Base-by-base conservation (phyloP, 208 protist species). In the Trypanosoma vivax region DNA sequence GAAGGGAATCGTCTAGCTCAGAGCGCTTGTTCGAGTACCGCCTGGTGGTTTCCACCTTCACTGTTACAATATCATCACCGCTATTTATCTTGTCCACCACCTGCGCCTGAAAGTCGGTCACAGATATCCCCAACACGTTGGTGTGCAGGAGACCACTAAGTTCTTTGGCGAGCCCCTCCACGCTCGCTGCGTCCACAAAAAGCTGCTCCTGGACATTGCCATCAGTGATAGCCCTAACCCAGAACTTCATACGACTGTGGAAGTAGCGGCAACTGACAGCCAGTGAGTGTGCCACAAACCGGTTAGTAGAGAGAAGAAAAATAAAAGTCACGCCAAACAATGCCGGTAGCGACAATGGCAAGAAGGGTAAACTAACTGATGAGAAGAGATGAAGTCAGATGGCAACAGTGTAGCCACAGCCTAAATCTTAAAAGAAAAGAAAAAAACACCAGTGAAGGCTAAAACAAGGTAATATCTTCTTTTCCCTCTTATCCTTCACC, bases 171-270 rank as follows among this genome's bases (percentile, higher is more conserved):
- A 85, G 61, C 33, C 81, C 78, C 3, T 59, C 62, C 0, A 31
- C 56, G 16, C 42, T 64, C 1, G 23, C 48, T 19, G 73, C 78
- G 14, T 66, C 51, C 11, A 85, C 69, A n/a, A 81, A 43, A 11
- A 85, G 70, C 48, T 85, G 78, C 57, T 85, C 78, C 31, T 80
- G 67, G 6, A 72, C 55, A 50, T 68, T 65, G 24, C 58, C 47
- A 41, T 81, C 73, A 10, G 75, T 75, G 10, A 78, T 66, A 4
- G 73, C 73, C 25, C 76, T 77, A 1, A 79, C 73, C 78, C 78
- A 85, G 51, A 85, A 85, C 50, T 85, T 85, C 78, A 85, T 85
- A 27, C 19, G 39, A 35, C 9, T 14, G 11, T 34, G 31, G 11
- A 14, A 18, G 11, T 50, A 41, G 38, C 16, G 31, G 42, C 5